phyloP scores from a whole-genome alignment of 306 rosid genomes.

The Trifolium subterraneum region DNA sequence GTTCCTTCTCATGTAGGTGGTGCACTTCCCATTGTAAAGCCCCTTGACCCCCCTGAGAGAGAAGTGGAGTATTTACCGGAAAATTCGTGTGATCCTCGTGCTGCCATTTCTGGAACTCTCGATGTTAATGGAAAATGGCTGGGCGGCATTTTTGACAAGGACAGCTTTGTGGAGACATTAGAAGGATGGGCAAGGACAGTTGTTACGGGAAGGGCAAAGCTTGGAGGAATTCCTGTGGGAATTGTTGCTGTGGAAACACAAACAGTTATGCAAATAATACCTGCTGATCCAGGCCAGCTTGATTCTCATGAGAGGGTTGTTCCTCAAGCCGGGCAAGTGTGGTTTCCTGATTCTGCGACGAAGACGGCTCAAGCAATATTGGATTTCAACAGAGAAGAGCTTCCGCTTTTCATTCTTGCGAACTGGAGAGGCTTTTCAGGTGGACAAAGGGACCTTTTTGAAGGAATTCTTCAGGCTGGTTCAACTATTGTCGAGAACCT shows the following conservation, averaged over 20 bases:
- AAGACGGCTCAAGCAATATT: constrained; percentile 94
- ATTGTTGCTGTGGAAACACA: constrained; percentile 96
- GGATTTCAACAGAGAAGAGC: constrained; percentile 96
- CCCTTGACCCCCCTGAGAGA: constrained; percentile 94
- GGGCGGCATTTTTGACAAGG: constrained; percentile 95
- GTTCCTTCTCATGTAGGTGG: constrained; percentile 88
- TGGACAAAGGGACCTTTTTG: constrained; percentile 98
- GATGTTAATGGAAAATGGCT: constrained; percentile 79
- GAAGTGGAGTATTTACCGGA: constrained; percentile 84
- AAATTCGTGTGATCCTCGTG: constrained; percentile 95
- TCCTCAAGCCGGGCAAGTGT: constrained; percentile 99
- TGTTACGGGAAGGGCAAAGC: constrained; percentile 98
- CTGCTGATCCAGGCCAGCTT: constrained; percentile 99
- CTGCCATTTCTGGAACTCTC: constrained; percentile 76
- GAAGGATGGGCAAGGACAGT: constrained; percentile 99
- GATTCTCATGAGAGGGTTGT: constrained; percentile 97
- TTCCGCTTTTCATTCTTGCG: constrained; percentile 95
- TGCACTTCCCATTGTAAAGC: constrained; percentile 72
- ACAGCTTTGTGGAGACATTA: constrained; percentile 95
- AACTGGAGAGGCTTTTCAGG: constrained; percentile 99
- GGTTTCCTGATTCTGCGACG: constrained; percentile 97
- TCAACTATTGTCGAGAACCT: constrained; percentile 99
- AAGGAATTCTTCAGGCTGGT: constrained; percentile 99
- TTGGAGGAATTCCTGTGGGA: constrained; percentile 98
- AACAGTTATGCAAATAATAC: constrained; percentile 96